Conservation (phyloP, 345 rosid genomes). For the Ailanthus altissimus region DNA sequence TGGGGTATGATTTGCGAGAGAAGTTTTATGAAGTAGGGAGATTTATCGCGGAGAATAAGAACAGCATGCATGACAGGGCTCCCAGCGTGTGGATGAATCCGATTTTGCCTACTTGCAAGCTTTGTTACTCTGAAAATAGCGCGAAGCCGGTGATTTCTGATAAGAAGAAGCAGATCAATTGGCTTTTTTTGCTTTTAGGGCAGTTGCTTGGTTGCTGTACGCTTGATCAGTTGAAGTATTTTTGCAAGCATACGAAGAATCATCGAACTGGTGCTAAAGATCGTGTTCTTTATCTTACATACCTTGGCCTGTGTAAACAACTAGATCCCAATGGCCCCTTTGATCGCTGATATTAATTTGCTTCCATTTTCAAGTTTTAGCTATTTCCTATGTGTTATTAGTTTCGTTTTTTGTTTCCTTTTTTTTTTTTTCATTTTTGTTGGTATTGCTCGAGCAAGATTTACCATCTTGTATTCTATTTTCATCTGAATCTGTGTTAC, state of each 20-base stretch:
- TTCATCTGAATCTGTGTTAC: neutral
- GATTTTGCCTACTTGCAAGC: constrained; percentile 39
- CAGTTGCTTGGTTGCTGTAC: constrained; percentile 70
- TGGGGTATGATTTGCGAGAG: constrained; percentile 51
- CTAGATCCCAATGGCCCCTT: constrained; percentile 59
- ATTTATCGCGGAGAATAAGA: constrained; percentile 31
- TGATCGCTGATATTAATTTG: constrained; percentile 11
- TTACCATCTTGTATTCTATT: neutral
- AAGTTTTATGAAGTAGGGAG: constrained; percentile 49
- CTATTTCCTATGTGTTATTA: neutral
- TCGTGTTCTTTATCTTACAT: constrained; percentile 69
- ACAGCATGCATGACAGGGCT: constrained; percentile 66
- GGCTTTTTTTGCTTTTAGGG: constrained; percentile 86
- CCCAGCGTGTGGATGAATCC: constrained; percentile 62
- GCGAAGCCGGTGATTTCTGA: constrained; percentile 56
- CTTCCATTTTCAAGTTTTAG: neutral
- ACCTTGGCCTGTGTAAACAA: constrained; percentile 67
- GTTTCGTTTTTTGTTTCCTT: neutral
- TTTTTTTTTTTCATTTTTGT: neutral
- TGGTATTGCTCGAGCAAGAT: neutral
- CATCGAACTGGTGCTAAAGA: constrained; percentile 89
- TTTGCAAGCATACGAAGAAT: constrained; percentile 72
- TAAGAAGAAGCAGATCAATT: constrained; percentile 60
- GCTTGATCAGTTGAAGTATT: constrained; percentile 75
- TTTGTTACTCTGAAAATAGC: constrained; percentile 54